Evolutionary conservation across 129 eudicot species (phyloP).

Genomic region (Artemisia annua): DNA sequence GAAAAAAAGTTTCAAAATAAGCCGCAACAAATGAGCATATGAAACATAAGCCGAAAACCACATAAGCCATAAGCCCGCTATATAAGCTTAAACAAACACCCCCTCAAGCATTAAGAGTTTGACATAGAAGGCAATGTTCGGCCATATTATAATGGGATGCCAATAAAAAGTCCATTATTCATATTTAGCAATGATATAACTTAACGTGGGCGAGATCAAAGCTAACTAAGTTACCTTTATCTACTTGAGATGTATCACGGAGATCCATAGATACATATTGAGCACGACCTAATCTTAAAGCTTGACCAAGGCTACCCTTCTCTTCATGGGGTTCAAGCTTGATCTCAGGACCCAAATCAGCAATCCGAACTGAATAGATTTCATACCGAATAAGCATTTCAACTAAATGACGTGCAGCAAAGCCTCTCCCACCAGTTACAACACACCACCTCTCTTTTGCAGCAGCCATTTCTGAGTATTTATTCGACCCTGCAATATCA

Average conservation of each 20-base stretch:
- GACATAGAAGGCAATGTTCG: neutral
- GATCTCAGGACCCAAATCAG: slow-evolving; percentile 70
- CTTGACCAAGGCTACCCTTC: slow-evolving; percentile 63
- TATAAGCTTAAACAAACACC: no score
- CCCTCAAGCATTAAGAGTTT: neutral
- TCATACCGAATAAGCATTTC: slow-evolving; percentile 76
- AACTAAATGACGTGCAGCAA: slow-evolving; percentile 95
- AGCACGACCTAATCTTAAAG: slow-evolving; percentile 71
- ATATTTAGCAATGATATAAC: neutral
- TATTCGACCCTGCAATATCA: slow-evolving; percentile 19
- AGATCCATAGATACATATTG: slow-evolving; percentile 76
- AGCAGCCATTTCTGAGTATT: slow-evolving; percentile 36
- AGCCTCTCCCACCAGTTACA: slow-evolving; percentile 97
- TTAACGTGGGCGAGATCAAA: neutral
- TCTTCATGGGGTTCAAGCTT: slow-evolving; percentile 65
- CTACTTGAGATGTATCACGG: slow-evolving; percentile 75
- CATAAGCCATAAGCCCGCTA: no score
- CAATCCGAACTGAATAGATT: slow-evolving; percentile 69
- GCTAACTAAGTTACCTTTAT: slow-evolving; percentile 53
- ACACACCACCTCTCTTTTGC: slow-evolving; percentile 86
- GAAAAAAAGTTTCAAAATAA: no score
- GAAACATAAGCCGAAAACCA: no score
- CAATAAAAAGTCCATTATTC: neutral
- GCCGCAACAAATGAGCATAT: no score
- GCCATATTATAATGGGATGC: neutral